Evolutionary conservation across 1,284 basidiomycete genomes (phyloP), one percentile per base, ranked within the genome.

Genomic region (Ustilago xerochloae): DNA sequence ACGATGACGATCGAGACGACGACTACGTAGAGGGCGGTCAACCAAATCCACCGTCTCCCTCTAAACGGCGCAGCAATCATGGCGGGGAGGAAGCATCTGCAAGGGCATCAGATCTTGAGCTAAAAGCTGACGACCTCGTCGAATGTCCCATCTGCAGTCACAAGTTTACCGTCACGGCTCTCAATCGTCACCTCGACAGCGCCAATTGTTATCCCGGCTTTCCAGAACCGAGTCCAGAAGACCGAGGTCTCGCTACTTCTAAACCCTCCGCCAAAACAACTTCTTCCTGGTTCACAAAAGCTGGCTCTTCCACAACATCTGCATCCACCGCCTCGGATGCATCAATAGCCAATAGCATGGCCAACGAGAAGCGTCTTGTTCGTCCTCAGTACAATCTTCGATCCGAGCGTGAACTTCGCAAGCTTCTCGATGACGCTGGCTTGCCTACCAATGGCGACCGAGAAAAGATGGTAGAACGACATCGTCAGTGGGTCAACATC

Each of bases 401-500:
- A 30, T 60, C 68, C 15, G 79, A 81, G 13, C 65, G 66, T 12
- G 75, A 80, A 8, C 57, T 83, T 15, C 78, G 77, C 58, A 77
- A 76, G 51, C 47, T 79, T 33, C 75, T 82, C 36, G 63, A 68
- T 30, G 65, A 75, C 3, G 53, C 61, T 15, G 59, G 65, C 6
- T 60, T 83, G 0, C 59, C 78, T 3, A 68, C 67, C 4, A 43
- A 62, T 8, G 81, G 81, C 6, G 55, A 60, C 18, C 65, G 64
- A 6, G 79, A 80, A 24, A 67, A 62, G 32, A 35, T 81, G 35
- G 53, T 77, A 8, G 78, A 81, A 45, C 59, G 81, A 2, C 81
- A 82, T 43, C 70, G 79, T 2, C 79, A 82, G 28, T 83, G 80
- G 80, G 58, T 83, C 55, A 82, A 81, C 53, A 51, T 82, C 20